A percentile compares a stretch with the other conserved stretches of the same genome.
These are phyloP conservation scores for Achlya hypogyna DNA, from an alignment of 352 stramenopile genomes.

Conservation along the genomic window DNA sequence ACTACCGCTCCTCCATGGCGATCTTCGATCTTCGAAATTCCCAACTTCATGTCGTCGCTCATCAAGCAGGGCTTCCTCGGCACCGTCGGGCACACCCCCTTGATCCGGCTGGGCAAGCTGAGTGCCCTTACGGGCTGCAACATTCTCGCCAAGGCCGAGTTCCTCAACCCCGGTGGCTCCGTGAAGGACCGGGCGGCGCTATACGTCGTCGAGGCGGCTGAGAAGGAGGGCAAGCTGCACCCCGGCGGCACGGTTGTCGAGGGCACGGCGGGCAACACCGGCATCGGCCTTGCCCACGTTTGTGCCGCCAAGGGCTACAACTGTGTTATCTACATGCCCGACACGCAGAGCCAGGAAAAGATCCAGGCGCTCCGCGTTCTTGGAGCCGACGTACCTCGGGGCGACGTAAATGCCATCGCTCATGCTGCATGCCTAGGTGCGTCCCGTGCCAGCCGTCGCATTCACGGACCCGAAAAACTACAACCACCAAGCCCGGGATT, in stretches of 20 bases:
- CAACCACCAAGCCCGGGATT: constrained; percentile 23
- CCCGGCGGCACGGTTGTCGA: constrained; percentile 92
- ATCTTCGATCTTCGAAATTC: too few relatives aligned
- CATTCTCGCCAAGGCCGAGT: constrained; percentile 92
- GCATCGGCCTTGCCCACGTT: constrained; percentile 89
- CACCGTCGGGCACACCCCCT: constrained; percentile 88
- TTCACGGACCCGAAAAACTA: constrained; percentile 31
- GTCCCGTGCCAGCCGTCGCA: constrained; percentile 26
- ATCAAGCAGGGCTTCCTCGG: constrained; percentile 21
- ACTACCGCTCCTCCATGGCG: too few relatives aligned
- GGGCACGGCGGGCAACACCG: constrained; percentile 94
- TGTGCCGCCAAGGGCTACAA: constrained; percentile 25
- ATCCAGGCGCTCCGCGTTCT: constrained; percentile 23
- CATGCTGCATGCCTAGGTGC: constrained; percentile 14
- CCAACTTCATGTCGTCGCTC: neutral
- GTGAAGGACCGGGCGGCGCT: constrained; percentile 85
- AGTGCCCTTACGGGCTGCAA: constrained; percentile 58
- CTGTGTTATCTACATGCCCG: constrained; percentile 32
- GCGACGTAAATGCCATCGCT: neutral
- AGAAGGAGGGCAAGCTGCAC: constrained; percentile 79
- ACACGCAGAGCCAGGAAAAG: constrained; percentile 30
- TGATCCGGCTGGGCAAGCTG: constrained; percentile 87
- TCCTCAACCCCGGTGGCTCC: constrained; percentile 88
- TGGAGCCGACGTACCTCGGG: constrained; percentile 21
- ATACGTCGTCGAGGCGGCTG: constrained; percentile 85